These are phyloP conservation scores for Acanthamoeba castellanii DNA, from an alignment of 208 protist genomes.

Conservation along the genomic window DNA sequence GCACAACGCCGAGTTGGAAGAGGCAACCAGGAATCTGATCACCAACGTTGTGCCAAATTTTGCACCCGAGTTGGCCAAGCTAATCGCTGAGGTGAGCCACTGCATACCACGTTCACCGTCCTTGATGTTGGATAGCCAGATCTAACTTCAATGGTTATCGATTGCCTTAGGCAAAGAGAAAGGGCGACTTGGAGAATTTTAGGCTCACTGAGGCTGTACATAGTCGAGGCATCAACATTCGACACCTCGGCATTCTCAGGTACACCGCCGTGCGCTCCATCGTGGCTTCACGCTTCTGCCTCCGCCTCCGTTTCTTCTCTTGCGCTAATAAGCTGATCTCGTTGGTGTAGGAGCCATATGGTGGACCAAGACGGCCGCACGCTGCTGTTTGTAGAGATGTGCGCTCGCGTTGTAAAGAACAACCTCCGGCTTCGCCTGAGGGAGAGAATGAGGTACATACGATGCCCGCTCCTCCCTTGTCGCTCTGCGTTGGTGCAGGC, in stretches of 20 bases:
- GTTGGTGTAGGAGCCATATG: constrained; percentile 40
- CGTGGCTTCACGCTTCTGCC: not conserved
- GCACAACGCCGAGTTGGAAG: constrained; percentile 46
- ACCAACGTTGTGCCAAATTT: constrained; percentile 35
- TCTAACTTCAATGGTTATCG: not conserved
- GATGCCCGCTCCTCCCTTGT: not conserved
- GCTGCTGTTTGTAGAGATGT: constrained; percentile 59
- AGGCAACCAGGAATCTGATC: constrained; percentile 7
- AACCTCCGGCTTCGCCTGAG: constrained; percentile 21
- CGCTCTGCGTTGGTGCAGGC: too few relatives aligned
- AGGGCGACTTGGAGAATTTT: constrained; percentile 61
- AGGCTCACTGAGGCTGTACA: constrained; percentile 60
- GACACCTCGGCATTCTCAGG: constrained; percentile 54
- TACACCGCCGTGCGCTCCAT: not conserved
- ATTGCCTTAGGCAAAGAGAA: not conserved
- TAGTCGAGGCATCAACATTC: constrained; percentile 55
- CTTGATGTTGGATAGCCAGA: too few relatives aligned
- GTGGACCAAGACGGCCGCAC: not conserved
- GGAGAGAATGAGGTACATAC: constrained; percentile 39
- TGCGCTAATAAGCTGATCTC: too few relatives aligned
- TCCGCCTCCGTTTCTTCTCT: not conserved
- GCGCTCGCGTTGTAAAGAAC: constrained; percentile 54
- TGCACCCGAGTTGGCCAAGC: constrained; percentile 36
- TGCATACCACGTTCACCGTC: not conserved
- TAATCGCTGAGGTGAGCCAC: not conserved